Evolutionary conservation across 108 stramenopile genomes (phyloP).

Genomic region (Poteriospumella lacustris): DNA sequence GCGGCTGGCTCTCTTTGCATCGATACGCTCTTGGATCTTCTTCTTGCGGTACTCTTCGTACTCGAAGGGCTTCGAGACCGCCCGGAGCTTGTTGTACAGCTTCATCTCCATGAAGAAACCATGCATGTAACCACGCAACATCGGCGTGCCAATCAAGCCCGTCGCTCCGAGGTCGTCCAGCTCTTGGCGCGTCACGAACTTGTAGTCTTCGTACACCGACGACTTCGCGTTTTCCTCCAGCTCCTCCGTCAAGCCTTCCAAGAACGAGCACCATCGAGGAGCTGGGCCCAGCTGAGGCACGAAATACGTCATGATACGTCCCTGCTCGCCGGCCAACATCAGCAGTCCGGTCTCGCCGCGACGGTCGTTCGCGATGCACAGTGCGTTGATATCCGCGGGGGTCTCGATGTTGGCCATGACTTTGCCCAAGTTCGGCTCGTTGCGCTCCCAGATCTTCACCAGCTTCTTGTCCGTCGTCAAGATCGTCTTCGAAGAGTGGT

Average conservation of each 20-base stretch:
- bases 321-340: conserved; percentile 83
- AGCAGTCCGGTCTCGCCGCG: conserved; percentile 78
- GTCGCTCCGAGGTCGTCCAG: conserved; percentile 83
- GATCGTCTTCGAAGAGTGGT: conserved; percentile 46
- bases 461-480: conserved; percentile 80
- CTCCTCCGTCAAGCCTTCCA: conserved; percentile 96
- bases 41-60: conserved; percentile 89
- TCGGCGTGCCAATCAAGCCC: conserved; percentile 86
- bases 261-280: conserved; percentile 94
- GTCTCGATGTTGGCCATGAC: conserved; percentile 89
- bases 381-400: conserved; percentile 74
- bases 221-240: conserved; percentile 81
- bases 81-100: conserved; percentile 79
- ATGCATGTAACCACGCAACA: conserved; percentile 95
- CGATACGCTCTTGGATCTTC: conserved; percentile 70
- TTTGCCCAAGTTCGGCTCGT: conserved; percentile 65
- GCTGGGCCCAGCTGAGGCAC: conserved; percentile 87
- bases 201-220: conserved; percentile 94
- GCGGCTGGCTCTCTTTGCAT: conserved; percentile 17
- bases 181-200: conserved; percentile 88
- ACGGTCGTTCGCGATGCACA: conserved; percentile 62
- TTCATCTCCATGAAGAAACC: conserved; percentile 96
- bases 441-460: conserved; percentile 78
- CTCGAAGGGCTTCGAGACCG: conserved; percentile 91
- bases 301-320: conserved; percentile 86